Evolutionary conservation across 2,329 filamentous ascomycete species (phyloP).

Genomic region (Spiromastix sp.): DNA sequence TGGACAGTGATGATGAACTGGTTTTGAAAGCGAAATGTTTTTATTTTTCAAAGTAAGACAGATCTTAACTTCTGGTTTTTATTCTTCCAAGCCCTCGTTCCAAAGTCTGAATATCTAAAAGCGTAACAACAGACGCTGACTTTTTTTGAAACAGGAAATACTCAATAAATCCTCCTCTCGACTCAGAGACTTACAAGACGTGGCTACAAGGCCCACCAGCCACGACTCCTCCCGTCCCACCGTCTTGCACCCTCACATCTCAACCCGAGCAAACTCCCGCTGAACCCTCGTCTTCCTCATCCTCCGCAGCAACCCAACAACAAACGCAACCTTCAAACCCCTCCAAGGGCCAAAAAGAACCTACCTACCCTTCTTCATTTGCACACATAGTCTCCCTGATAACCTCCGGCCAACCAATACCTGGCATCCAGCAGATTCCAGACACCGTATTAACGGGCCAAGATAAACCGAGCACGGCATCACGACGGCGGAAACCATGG

Average conservation of each 20-base stretch:
- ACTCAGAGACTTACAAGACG: constrained; percentile 5
- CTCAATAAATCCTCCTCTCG: not conserved
- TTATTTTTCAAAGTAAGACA: constrained; percentile 34
- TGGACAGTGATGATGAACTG: constrained; percentile 28
- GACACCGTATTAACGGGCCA: constrained; percentile 64
- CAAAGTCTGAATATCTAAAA: too few relatives aligned
- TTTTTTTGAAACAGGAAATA: constrained; percentile 6
- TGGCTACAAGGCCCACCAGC: constrained; percentile 2
- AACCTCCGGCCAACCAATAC: constrained; percentile 69
- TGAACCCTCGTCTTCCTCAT: constrained; percentile 7
- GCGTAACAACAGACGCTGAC: too few relatives aligned
- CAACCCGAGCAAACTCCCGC: constrained; percentile 5
- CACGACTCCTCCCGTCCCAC: constrained; percentile 1
- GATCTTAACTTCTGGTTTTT: not conserved
- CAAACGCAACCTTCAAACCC: constrained; percentile 8
- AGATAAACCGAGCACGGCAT: constrained; percentile 45
- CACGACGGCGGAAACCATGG: constrained; percentile 64
- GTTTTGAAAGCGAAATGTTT: constrained; percentile 39
- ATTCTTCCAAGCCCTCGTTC: too few relatives aligned
- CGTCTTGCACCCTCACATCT: constrained; percentile 4
- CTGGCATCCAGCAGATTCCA: constrained; percentile 79
- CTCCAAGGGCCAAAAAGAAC: constrained; percentile 25
- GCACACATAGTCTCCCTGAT: constrained; percentile 79
- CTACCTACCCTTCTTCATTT: constrained; percentile 72
- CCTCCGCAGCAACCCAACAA: constrained; percentile 3